Conservation (phyloP, 2,329 filamentous ascomycete genomes). For the Xylariaceae sp. region DNA sequence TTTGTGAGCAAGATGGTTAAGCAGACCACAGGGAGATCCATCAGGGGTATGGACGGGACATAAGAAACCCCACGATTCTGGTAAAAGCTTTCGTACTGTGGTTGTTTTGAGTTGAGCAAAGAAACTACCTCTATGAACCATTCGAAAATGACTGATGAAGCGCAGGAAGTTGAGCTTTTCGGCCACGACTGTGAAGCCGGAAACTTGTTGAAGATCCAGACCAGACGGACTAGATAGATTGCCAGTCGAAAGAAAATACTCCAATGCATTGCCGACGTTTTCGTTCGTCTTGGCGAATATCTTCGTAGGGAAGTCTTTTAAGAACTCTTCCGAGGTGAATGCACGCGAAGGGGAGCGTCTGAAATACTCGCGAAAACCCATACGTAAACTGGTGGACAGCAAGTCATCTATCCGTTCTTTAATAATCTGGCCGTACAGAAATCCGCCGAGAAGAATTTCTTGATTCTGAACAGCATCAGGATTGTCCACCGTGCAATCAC, state of each 20-base stretch:
- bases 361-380: slow-evolving; percentile 53
- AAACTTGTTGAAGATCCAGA: slow-evolving; percentile 88
- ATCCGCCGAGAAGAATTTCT: slow-evolving; percentile 88
- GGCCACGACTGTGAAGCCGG: slow-evolving; percentile 92
- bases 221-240: slow-evolving; percentile 89
- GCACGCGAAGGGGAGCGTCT: slow-evolving; percentile 57
- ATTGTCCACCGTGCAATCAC: slow-evolving; percentile 90
- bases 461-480: slow-evolving; percentile 96
- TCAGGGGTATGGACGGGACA: slow-evolving; percentile 98
- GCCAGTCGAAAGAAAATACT: slow-evolving; percentile 95
- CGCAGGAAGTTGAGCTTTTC: slow-evolving; percentile 99
- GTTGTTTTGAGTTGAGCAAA: slow-evolving; percentile 98
- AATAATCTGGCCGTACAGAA: slow-evolving; percentile 89
- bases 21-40: slow-evolving; percentile 86
- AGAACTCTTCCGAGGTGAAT: slow-evolving; percentile 75
- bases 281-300: slow-evolving; percentile 82
- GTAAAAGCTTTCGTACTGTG: slow-evolving; percentile 88
- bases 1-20: slow-evolving; percentile 95
- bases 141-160: slow-evolving; percentile 98
- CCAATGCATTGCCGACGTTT: slow-evolving; percentile 79
- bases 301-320: slow-evolving; percentile 71
- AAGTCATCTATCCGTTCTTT: slow-evolving; percentile 94
- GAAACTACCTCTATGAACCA: slow-evolving; percentile 98
- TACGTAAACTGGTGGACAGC: slow-evolving; percentile 54
- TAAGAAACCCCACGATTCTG: slow-evolving; percentile 96